A percentile compares a stretch with the other conserved stretches of the same genome.
Conservation (phyloP, 2,329 filamentous ascomycete genomes). For the Epichloe glyceriae region DNA sequence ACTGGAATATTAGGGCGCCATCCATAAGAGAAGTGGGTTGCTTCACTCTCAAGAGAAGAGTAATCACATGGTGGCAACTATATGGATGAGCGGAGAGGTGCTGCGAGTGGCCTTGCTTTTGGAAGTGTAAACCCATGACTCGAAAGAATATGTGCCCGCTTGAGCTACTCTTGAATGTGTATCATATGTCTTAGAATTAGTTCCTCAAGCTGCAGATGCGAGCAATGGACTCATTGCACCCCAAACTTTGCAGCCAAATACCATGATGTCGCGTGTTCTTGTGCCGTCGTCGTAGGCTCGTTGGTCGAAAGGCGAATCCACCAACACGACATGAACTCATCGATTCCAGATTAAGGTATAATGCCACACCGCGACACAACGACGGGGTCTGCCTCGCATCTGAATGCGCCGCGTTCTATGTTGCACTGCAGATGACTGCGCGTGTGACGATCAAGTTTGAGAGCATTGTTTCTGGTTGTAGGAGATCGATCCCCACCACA, state of each 20-base stretch:
- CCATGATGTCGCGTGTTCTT: background rate
- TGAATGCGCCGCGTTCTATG: background rate
- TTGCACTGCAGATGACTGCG: background rate
- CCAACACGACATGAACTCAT: background rate
- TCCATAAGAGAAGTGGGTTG: no score
- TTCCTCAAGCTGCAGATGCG: background rate
- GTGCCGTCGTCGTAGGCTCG: background rate
- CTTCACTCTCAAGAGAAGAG: no score
- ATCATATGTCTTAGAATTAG: background rate
- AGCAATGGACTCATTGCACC: background rate
- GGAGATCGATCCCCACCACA: background rate
- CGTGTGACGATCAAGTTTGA: background rate
- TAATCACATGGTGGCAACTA: no score
- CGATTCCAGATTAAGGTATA: constrained; percentile 1
- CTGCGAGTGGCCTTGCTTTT: no score
- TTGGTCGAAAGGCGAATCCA: background rate
- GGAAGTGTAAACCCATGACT: no score
- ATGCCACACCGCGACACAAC: constrained; percentile 1
- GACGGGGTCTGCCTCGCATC: background rate
- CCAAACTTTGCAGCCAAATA: background rate
- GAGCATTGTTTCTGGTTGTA: background rate
- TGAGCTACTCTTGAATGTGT: background rate
- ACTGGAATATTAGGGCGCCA: no score
- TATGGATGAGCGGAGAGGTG: no score
- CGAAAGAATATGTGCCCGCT: no score